phyloP scores from a whole-genome alignment of 257 asterid genomes.

The Coffea canephora region DNA sequence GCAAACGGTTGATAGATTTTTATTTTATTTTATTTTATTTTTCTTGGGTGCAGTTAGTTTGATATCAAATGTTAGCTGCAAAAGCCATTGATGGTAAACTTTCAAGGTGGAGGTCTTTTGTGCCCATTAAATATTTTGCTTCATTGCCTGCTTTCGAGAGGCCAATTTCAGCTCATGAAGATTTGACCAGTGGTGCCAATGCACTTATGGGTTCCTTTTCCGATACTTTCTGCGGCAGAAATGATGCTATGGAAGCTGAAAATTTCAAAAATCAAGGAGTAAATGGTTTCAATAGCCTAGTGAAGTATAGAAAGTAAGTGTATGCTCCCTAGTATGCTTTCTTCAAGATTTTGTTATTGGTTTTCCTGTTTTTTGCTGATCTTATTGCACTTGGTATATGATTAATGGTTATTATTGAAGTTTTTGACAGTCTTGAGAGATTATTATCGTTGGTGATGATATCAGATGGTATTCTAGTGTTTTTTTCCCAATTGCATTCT shows the following conservation, averaged over 20 bases:
- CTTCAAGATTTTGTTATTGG: no score
- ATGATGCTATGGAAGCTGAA: not conserved
- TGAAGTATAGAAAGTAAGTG: not conserved
- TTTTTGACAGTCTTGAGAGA: no score
- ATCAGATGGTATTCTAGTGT: no score
- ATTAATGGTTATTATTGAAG: no score
- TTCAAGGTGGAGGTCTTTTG: not conserved
- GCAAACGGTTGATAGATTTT: no score
- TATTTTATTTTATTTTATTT: no score
- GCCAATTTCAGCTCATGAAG: conserved; percentile 3
- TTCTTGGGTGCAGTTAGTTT: no score
- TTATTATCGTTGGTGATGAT: no score
- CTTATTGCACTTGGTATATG: not conserved
- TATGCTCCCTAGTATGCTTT: not conserved
- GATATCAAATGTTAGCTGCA: conserved; percentile 12
- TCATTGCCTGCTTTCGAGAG: not conserved
- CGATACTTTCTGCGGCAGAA: not conserved
- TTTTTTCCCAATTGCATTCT: no score
- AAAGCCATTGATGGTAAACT: not conserved
- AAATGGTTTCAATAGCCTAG: no score
- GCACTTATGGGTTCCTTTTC: not conserved
- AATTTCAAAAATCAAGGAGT: not conserved
- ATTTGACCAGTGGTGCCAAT: not conserved
- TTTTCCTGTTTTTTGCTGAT: not conserved
- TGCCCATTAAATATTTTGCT: not conserved